Conservation (phyloP, 352 stramenopile species). For the Phytophthora constricta region DNA sequence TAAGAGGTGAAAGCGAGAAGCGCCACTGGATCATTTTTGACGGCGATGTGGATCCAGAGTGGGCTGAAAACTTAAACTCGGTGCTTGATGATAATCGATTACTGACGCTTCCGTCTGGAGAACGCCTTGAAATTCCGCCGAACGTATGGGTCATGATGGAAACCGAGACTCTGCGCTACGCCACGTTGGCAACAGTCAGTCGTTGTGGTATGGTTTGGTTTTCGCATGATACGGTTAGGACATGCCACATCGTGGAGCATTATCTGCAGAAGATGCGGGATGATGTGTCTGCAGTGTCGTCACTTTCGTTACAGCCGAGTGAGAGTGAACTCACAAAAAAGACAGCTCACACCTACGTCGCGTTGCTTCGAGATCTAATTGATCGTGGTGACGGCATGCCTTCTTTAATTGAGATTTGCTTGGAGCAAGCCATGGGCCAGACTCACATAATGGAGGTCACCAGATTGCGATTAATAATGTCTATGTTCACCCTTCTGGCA, state of each 20-base stretch:
- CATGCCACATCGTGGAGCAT: constrained; percentile 91
- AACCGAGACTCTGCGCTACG: constrained; percentile 98
- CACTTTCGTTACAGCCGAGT: constrained; percentile 71
- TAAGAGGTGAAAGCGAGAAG: constrained; percentile 95
- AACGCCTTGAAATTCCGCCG: constrained; percentile 97
- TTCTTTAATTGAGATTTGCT: constrained; percentile 91
- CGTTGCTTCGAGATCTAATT: constrained; percentile 66
- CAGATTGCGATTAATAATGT: constrained; percentile 94
- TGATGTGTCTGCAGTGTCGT: constrained; percentile 64
- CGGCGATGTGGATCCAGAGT: constrained; percentile 99
- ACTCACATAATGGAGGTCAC: constrained; percentile 97
- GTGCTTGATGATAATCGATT: constrained; percentile 99
- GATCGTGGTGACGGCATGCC: constrained; percentile 52
- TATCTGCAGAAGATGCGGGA: constrained; percentile 79
- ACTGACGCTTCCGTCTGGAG: constrained; percentile 98
- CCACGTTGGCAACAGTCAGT: constrained; percentile 99
- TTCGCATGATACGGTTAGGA: constrained; percentile 95
- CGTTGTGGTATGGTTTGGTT: constrained; percentile 99
- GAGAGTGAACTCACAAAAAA: constrained; percentile 73
- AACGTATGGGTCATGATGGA: constrained; percentile 99
- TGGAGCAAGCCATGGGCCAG: constrained; percentile 93
- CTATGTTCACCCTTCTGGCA: constrained; percentile 96
- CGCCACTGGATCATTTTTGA: constrained; percentile 99
- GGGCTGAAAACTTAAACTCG: constrained; percentile 99
- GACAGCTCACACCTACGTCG: constrained; percentile 72